Conservation (phyloP, 1,284 basidiomycete species). For the Stereum hirsutum region DNA sequence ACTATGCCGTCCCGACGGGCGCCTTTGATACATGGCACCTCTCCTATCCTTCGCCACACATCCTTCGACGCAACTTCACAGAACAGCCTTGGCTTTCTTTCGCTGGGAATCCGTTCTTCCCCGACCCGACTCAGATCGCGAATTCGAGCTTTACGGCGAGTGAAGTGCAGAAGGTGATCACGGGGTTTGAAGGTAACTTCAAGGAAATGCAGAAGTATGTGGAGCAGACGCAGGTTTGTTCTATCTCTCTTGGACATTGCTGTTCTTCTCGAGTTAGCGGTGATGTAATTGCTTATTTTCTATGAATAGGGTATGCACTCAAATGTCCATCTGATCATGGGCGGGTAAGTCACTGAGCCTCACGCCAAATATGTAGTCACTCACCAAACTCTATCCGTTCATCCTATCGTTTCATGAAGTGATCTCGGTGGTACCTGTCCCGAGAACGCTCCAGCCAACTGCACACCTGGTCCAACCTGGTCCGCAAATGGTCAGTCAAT, state of each 20-base stretch:
- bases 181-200: constrained; percentile 23
- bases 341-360: constrained; percentile 15
- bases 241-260: background rate
- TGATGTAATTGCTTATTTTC: background rate
- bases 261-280: too few species aligned
- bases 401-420: too few species aligned
- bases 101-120: constrained; percentile 13
- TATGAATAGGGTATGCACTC: constrained; percentile 17
- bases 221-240: constrained; percentile 13
- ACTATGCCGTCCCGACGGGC: constrained; percentile 23
- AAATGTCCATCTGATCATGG: constrained; percentile 20
- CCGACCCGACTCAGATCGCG: constrained; percentile 14
- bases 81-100: constrained; percentile 18
- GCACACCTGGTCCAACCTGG: constrained; percentile 17
- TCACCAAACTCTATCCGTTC: background rate
- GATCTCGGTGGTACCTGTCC: constrained; percentile 21
- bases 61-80: constrained; percentile 27
- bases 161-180: constrained; percentile 18
- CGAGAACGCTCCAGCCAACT: constrained; percentile 12
- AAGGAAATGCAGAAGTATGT: constrained; percentile 23
- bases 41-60: constrained; percentile 26
- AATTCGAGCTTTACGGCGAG: constrained; percentile 22
- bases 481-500: constrained; percentile 18
- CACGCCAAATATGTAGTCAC: background rate
- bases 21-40: constrained; percentile 21